Conservation (phyloP, 2,329 filamentous ascomycete genomes). For the Graphium sp. region DNA sequence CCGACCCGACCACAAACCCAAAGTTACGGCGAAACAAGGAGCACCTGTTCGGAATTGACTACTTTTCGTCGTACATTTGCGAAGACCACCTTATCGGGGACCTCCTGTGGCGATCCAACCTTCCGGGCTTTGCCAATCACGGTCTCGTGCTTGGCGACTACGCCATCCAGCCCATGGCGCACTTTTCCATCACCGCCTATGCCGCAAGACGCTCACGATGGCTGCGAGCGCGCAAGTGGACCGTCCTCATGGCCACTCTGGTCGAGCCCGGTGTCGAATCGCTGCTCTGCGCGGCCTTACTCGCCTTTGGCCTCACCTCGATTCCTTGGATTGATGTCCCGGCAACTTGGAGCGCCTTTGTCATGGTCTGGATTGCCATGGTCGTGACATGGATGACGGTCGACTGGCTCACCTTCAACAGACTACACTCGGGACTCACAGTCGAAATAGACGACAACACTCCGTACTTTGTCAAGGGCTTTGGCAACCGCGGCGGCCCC, state of each 20-base stretch:
- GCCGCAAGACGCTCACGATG: constrained; percentile 70
- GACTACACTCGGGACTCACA: constrained; percentile 56
- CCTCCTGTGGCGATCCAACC: constrained; percentile 59
- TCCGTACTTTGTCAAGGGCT: constrained; percentile 51
- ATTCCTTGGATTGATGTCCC: constrained; percentile 41
- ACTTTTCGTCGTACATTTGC: constrained; percentile 91
- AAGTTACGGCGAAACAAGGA: constrained; percentile 15
- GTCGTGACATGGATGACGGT: constrained; percentile 55
- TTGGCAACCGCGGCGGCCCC: constrained; percentile 16
- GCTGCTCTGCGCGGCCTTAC: constrained; percentile 66
- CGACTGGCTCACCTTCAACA: constrained; percentile 58
- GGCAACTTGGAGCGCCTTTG: constrained; percentile 52
- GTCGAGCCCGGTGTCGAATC: constrained; percentile 89
- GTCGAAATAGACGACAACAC: constrained; percentile 57
- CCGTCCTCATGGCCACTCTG: constrained; percentile 72
- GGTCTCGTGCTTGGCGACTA: constrained; percentile 72
- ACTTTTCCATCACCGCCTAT: constrained; percentile 64
- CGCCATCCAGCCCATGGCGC: constrained; percentile 75
- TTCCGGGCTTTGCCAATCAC: constrained; percentile 59
- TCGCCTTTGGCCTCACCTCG: constrained; percentile 63
- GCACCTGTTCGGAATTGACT: constrained; percentile 59
- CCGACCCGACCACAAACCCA: constrained; percentile 28
- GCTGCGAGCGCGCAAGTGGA: constrained; percentile 89
- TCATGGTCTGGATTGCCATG: constrained; percentile 45
- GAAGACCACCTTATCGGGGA: constrained; percentile 96